phyloP scores from a whole-genome alignment of 192 early-diverging fungal genomes.

The Phycomyces blakesleeanus region DNA sequence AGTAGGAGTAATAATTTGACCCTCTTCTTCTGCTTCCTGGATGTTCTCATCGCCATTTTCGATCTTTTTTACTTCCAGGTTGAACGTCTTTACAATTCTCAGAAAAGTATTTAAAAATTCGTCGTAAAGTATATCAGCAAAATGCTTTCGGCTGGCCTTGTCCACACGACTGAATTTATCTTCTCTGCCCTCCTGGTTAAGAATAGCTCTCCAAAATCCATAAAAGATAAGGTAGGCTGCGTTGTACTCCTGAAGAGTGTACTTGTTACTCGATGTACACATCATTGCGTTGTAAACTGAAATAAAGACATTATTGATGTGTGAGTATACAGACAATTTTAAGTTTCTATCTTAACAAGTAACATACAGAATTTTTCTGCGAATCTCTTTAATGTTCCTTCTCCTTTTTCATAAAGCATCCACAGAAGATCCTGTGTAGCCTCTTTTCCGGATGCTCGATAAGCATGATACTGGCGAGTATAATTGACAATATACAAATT shows the following conservation, averaged over 20 bases:
- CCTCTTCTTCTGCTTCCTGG: not conserved
- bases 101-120: constrained; percentile 42
- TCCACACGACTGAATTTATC: constrained; percentile 11
- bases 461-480: constrained; percentile 40
- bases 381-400: constrained; percentile 40
- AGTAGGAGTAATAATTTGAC: not conserved
- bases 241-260: not conserved
- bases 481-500: constrained; percentile 47
- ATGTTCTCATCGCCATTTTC: constrained; percentile 22
- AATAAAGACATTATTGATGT: not conserved
- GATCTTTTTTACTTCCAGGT: constrained; percentile 41
- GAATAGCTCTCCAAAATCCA: constrained; percentile 59
- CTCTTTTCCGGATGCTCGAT: constrained; percentile 41
- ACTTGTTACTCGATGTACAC: constrained; percentile 45
- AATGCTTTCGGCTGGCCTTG: constrained; percentile 14
- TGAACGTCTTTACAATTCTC: constrained; percentile 39
- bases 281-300: constrained; percentile 53
- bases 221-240: constrained; percentile 51
- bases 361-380: constrained; percentile 44
- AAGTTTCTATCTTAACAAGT: too few species aligned
- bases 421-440: constrained; percentile 52
- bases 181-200: constrained; percentile 28
- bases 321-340: not conserved
- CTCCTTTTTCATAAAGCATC: constrained; percentile 47
- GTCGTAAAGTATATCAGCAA: constrained; percentile 50